These are phyloP conservation scores for Actinomucor elegans DNA, from an alignment of 371 early-diverging fungal genomes.

Conservation along the genomic window DNA sequence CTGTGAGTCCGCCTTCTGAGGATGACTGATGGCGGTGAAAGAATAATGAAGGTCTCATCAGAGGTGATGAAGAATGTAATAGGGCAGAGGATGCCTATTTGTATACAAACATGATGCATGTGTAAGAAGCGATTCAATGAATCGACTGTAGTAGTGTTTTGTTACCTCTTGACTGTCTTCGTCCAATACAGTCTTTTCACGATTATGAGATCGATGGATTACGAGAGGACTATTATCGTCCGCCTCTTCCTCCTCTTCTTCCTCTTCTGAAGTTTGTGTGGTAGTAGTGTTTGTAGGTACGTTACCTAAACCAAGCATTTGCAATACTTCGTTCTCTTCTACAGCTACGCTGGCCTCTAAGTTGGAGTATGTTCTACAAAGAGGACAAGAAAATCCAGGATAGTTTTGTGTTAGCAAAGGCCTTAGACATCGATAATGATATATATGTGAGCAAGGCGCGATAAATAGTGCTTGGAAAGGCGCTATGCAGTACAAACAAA, in stretches of 20 bases:
- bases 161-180: constrained; percentile 16
- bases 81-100: too few species aligned
- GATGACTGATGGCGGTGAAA: constrained; percentile 12
- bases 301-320: constrained; percentile 26
- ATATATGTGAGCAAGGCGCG: constrained; percentile 96
- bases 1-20: constrained; percentile 28
- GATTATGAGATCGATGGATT: constrained; percentile 8
- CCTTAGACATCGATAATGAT: constrained; percentile 92
- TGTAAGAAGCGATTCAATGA: too few species aligned
- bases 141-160: too few species aligned
- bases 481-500: constrained; percentile 90
- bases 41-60: constrained; percentile 13
- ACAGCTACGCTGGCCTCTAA: constrained; percentile 79
- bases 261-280: constrained; percentile 6
- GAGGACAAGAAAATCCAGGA: constrained; percentile 90
- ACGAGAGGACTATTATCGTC: constrained; percentile 1
- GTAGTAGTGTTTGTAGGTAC: neutral
- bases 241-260: constrained; percentile 5
- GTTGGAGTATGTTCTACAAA: constrained; percentile 94
- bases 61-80: constrained; percentile 9
- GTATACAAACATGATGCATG: neutral
- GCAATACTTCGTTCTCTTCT: constrained; percentile 61
- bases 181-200: constrained; percentile 22
- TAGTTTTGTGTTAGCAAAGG: constrained; percentile 63
- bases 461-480: constrained; percentile 96